Evolutionary conservation across 768 basidiomycete genomes (phyloP).

Genomic region (Collybia nuda): DNA sequence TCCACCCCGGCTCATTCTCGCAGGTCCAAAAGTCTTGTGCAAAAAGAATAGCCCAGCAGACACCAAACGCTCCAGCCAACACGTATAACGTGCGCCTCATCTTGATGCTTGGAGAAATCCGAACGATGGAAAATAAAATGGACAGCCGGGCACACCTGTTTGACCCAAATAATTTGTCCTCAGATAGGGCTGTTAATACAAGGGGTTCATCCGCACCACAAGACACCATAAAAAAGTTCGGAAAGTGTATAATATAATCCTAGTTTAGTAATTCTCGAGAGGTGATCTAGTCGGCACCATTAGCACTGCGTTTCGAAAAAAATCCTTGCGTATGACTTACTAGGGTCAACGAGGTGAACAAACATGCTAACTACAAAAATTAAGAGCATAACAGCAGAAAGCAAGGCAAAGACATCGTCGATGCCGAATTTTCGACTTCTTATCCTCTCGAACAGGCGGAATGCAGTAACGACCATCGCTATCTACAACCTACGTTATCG

Average conservation of each 20-base stretch:
- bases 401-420: conserved; percentile 20
- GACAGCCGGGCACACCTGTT: conserved; percentile 35
- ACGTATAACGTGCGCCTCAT: conserved; percentile 17
- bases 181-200: background rate
- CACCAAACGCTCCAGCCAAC: conserved; percentile 19
- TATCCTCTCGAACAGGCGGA: conserved; percentile 17
- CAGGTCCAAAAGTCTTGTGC: conserved; percentile 36
- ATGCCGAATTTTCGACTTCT: conserved; percentile 16
- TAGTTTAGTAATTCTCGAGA: conserved; percentile 10
- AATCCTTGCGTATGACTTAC: conserved; percentile 10
- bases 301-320: background rate
- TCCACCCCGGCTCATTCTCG: conserved; percentile 22
- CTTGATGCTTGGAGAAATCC: conserved; percentile 28
- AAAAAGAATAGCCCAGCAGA: conserved; percentile 28
- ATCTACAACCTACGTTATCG: background rate
- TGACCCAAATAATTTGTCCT: no score
- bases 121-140: conserved; percentile 41
- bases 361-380: conserved; percentile 18
- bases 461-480: conserved; percentile 17
- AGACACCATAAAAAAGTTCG: conserved; percentile 19
- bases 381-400: conserved; percentile 16
- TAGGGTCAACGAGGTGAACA: conserved; percentile 20
- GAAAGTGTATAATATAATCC: conserved; percentile 19
- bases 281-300: conserved; percentile 8
- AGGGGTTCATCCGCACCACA: conserved; percentile 14